phyloP scores from a whole-genome alignment of 768 basidiomycete species.

The Leccinellum luteum region DNA sequence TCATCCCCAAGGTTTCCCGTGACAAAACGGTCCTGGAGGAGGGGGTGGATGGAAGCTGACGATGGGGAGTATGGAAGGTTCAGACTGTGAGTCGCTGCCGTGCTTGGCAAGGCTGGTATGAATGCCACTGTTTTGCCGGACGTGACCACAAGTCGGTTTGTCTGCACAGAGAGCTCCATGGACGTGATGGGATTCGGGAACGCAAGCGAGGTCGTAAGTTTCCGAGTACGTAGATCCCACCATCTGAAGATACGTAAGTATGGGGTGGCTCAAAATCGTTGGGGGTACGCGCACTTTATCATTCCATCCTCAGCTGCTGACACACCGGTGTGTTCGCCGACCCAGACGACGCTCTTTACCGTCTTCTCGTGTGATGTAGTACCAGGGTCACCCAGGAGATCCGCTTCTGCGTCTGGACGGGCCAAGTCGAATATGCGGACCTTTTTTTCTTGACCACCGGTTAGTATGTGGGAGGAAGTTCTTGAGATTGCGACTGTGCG shows the following conservation, averaged over 20 bases:
- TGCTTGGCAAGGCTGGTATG: slow-evolving; percentile 69
- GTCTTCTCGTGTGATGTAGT: slow-evolving; percentile 78
- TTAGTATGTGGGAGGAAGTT: slow-evolving; percentile 64
- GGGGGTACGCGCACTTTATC: slow-evolving; percentile 61
- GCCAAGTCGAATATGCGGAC: slow-evolving; percentile 91
- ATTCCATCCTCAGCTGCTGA: slow-evolving; percentile 90
- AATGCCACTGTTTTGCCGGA: slow-evolving; percentile 92
- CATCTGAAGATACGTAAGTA: slow-evolving; percentile 53
- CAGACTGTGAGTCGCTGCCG: slow-evolving; percentile 67
- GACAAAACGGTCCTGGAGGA: slow-evolving; percentile 84
- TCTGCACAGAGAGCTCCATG: slow-evolving; percentile 86
- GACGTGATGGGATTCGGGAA: slow-evolving; percentile 85
- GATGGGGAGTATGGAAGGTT: slow-evolving; percentile 85
- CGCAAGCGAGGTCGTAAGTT: slow-evolving; percentile 64
- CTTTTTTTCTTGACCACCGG: slow-evolving; percentile 97
- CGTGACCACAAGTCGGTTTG: slow-evolving; percentile 83
- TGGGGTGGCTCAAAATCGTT: not conserved
- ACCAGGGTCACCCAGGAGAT: slow-evolving; percentile 66
- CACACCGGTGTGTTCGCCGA: slow-evolving; percentile 82
- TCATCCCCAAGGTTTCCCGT: slow-evolving; percentile 89
- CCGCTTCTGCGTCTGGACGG: slow-evolving; percentile 83
- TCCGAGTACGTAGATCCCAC: slow-evolving; percentile 91
- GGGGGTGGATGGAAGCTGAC: slow-evolving; percentile 92
- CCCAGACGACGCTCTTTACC: slow-evolving; percentile 92
- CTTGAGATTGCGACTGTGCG: slow-evolving; percentile 90